Base-by-base conservation (phyloP, 163 green algal species). In the Scenedesmus sp. region DNA sequence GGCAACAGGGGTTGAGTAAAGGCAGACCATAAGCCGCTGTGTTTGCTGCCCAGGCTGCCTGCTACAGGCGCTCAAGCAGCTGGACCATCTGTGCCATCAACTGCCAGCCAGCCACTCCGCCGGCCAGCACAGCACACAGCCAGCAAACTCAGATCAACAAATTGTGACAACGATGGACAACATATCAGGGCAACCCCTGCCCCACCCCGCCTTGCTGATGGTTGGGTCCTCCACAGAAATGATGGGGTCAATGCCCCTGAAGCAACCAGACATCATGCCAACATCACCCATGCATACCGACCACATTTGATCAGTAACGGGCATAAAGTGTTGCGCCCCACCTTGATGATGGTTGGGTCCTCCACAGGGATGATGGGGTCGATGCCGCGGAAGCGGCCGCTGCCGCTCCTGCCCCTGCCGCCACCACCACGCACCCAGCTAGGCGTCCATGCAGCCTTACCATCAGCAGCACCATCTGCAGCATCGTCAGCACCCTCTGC, bases 361-460 rank as follows among this genome's bases (percentile, higher is more conserved):
- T 96, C 93, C 81, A 98, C 94, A 6, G 97, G 97, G 0, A 96
- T 82, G 59, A 99, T 95, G 26, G 97, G 97, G 94, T 99, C 97
- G 15, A 98, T 95, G 23, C 96, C 96, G 5, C 83, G 76, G 83
- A 82, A 90, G 16, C 94, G 89, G 0, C 94, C 94, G 70, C 92
- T 92, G 18, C 92, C 94, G 82, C 92, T 93, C 26, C 88, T 84
- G 82, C n/a, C 73, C 34, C 54, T 67, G 13, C 88, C 23, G 55
- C 90, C 90, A 73, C 90, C 90, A 6, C 90, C 90, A 18, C 90
- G 74, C 7, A 91, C 66, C 90, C 90, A 93, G 23, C 60, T 91
- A 0, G 84, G 92, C 82, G 60, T 23, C 57, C 60, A 88, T 0
- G 87, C 23, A 57, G 26, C 23, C 56, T 81, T 70, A n/a, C 16